Conservation (phyloP, 2,329 filamentous ascomycete genomes). For the Helotiales sp. region DNA sequence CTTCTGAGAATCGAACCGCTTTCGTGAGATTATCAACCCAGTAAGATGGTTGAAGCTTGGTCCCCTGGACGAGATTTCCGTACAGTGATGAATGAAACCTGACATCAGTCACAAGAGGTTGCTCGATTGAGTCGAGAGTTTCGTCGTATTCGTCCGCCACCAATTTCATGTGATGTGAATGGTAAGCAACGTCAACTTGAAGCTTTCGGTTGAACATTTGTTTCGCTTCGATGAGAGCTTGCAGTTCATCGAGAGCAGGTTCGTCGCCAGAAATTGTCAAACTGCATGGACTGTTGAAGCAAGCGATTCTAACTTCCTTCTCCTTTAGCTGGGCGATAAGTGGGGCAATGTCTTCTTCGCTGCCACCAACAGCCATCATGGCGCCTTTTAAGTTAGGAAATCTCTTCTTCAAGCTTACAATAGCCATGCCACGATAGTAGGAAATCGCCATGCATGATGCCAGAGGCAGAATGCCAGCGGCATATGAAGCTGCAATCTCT, state of each 20-base stretch:
- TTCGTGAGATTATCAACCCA: slow-evolving; percentile 54
- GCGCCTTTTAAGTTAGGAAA: slow-evolving; percentile 45
- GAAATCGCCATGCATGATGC: slow-evolving; percentile 31
- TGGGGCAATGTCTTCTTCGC: slow-evolving; percentile 26
- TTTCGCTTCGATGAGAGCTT: slow-evolving; percentile 23
- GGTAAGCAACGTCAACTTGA: slow-evolving; percentile 50
- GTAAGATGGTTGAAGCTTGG: slow-evolving; percentile 44
- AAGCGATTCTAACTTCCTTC: slow-evolving; percentile 42
- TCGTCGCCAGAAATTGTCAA: slow-evolving; percentile 37
- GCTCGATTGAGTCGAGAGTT: slow-evolving; percentile 17
- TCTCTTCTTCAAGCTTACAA: slow-evolving; percentile 25
- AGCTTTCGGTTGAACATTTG: slow-evolving; percentile 44
- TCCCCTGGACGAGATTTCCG: slow-evolving; percentile 26
- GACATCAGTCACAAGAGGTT: slow-evolving; percentile 5
- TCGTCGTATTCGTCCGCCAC: slow-evolving; percentile 38
- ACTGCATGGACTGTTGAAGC: slow-evolving; percentile 39
- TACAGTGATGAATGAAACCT: slow-evolving; percentile 27
- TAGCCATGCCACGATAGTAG: slow-evolving; percentile 34
- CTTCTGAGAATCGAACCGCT: slow-evolving; percentile 47
- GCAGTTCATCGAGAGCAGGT: slow-evolving; percentile 26
- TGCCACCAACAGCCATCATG: slow-evolving; percentile 58
- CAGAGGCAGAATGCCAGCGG: slow-evolving; percentile 35
- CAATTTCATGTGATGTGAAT: slow-evolving; percentile 44
- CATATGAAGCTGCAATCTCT: slow-evolving; percentile 48
- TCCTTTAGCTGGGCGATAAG: slow-evolving; percentile 20